Conservation (phyloP, 2,329 filamentous ascomycete genomes). For the Biscogniauxia mediterranea region DNA sequence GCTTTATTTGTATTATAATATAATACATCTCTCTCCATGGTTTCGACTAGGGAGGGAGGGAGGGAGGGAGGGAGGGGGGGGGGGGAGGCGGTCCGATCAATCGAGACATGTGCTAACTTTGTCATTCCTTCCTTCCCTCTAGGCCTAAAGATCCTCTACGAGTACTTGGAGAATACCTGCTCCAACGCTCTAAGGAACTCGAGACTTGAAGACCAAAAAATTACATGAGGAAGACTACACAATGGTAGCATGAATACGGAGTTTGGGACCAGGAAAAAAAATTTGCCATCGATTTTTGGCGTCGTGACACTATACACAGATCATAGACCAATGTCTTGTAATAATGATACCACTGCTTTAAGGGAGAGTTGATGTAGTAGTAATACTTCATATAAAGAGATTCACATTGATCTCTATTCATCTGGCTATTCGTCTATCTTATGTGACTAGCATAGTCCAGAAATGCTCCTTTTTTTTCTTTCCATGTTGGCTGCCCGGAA, state of each 20-base stretch:
- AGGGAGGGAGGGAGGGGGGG: too few relatives aligned
- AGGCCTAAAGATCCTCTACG: conserved; percentile 68
- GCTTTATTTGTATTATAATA: neutral
- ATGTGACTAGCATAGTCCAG: conserved; percentile 20
- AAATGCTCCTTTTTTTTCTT: conserved; percentile 13
- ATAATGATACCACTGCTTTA: conserved; percentile 26
- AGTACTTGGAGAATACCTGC: conserved; percentile 67
- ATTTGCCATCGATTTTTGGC: conserved; percentile 3
- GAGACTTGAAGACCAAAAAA: conserved; percentile 38
- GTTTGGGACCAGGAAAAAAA: conserved; percentile 22
- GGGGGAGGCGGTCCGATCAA: too few relatives aligned
- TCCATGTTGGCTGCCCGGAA: conserved; percentile 18
- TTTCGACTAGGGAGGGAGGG: too few relatives aligned
- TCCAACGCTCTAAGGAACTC: conserved; percentile 65
- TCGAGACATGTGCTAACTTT: too few relatives aligned
- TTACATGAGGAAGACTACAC: neutral
- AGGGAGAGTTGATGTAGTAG: neutral
- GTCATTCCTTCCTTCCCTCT: too few relatives aligned
- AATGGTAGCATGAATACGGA: conserved; percentile 19
- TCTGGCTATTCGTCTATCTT: conserved; percentile 17
- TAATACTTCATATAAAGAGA: conserved; percentile 7
- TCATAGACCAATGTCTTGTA: conserved; percentile 17
- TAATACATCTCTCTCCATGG: too few relatives aligned
- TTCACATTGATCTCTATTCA: conserved; percentile 18
- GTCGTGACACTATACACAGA: conserved; percentile 9